Percentiles rank a stretch among this genome's conserved stretches.
phyloP scores from a whole-genome alignment of 2,329 filamentous ascomycete genomes.

The Apiospora marii region DNA sequence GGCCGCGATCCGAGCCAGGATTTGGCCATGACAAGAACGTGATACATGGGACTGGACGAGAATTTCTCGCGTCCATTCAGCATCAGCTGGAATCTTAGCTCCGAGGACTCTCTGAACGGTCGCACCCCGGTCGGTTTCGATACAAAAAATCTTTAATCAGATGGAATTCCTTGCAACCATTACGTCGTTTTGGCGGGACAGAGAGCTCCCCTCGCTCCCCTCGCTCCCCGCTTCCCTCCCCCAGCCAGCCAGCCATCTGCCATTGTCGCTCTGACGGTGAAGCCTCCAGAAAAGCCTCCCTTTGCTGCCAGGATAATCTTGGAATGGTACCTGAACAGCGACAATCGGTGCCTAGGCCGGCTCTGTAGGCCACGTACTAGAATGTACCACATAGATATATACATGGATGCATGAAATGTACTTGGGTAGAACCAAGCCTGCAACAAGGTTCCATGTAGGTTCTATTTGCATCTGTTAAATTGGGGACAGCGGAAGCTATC shows the following conservation, averaged over 20 bases:
- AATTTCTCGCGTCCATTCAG: background rate
- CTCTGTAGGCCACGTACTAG: too few species aligned
- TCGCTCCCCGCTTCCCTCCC: background rate
- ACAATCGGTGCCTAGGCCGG: too few species aligned
- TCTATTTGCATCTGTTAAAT: slow-evolving; percentile 2
- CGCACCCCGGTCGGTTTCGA: background rate
- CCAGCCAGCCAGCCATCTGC: background rate
- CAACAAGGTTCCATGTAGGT: background rate
- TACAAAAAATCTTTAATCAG: slow-evolving; percentile 16
- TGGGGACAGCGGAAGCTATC: slow-evolving; percentile 10
- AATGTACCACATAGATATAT: background rate
- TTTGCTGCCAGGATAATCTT: slow-evolving; percentile 10
- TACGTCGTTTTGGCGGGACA: slow-evolving; percentile 19
- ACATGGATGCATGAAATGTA: background rate
- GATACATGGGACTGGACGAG: background rate
- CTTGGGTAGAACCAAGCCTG: too few species aligned
- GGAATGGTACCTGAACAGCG: background rate
- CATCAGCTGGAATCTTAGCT: slow-evolving; percentile 2
- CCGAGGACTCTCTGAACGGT: background rate
- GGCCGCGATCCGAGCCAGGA: slow-evolving; percentile 1
- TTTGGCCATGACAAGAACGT: slow-evolving; percentile 7
- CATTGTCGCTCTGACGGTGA: slow-evolving; percentile 1
- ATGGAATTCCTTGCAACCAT: slow-evolving; percentile 8
- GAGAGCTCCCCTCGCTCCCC: too few species aligned
- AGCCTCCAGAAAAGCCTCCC: background rate